These are phyloP conservation scores for Xylariaceae sp. DNA, from an alignment of 2,329 filamentous ascomycete genomes.

Conservation along the genomic window DNA sequence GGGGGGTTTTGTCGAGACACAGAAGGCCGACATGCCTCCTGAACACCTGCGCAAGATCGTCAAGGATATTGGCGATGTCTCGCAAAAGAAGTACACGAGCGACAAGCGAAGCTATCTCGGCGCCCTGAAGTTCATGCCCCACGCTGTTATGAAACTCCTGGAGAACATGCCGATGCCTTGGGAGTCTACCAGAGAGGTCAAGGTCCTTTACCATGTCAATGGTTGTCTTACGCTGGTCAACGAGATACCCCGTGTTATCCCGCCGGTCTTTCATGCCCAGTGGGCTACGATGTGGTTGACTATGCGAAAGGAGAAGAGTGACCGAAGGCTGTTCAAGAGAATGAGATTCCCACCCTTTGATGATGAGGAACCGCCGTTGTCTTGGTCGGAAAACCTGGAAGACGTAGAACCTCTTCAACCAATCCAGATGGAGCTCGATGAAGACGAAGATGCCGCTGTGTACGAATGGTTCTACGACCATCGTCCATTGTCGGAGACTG, in stretches of 20 bases:
- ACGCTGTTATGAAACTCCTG: conserved; percentile 91
- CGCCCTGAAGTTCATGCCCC: conserved; percentile 98
- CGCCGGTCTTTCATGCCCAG: conserved; percentile 95
- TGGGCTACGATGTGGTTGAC: conserved; percentile 99
- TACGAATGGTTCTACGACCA: conserved; percentile 98
- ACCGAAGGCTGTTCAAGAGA: conserved; percentile 91
- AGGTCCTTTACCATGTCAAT: conserved; percentile 97
- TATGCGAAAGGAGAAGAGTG: conserved; percentile 97
- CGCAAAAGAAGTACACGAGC: conserved; percentile 97
- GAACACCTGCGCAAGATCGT: conserved; percentile 98
- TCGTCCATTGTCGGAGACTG: conserved; percentile 79
- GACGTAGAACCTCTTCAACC: conserved; percentile 96
- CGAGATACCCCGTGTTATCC: conserved; percentile 92
- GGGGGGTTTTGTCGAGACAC: conserved; percentile 92
- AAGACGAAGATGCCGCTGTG: conserved; percentile 84
- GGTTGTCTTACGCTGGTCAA: conserved; percentile 96
- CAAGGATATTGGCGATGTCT: conserved; percentile 96
- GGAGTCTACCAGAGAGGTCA: conserved; percentile 94
- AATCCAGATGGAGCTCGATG: conserved; percentile 97
- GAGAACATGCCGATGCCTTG: conserved; percentile 99
- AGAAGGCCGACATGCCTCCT: conserved; percentile 97
- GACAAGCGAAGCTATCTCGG: conserved; percentile 98
- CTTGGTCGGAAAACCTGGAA: conserved; percentile 98
- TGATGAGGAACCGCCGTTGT: conserved; percentile 94
- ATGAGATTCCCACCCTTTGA: conserved; percentile 99